A percentile compares a stretch with the other conserved stretches of the same genome.
Conservation (phyloP, 1,139 yeast genomes). For the Candida tunisiensis region DNA sequence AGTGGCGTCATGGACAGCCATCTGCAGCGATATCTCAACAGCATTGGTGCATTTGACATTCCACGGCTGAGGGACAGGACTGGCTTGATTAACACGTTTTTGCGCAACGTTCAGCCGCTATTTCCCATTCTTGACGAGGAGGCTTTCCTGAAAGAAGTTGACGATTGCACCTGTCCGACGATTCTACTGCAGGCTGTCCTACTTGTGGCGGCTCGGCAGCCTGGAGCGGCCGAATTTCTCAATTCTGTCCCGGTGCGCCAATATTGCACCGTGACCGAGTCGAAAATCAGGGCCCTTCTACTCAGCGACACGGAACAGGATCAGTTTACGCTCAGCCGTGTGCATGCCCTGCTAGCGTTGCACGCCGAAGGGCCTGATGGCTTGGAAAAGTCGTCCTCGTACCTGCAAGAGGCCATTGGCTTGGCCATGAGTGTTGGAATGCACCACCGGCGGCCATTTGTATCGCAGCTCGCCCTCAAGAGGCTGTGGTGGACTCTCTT, state of each 20-base stretch:
- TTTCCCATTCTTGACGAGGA: slow-evolving; percentile 23
- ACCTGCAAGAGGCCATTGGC: slow-evolving; percentile 22
- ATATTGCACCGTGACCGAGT: slow-evolving; percentile 17
- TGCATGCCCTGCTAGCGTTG: slow-evolving; percentile 17
- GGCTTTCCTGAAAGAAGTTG: slow-evolving; percentile 20
- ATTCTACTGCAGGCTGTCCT: slow-evolving; percentile 23
- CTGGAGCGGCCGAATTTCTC: slow-evolving; percentile 18
- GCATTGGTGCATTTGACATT: slow-evolving; percentile 24
- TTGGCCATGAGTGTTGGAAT: slow-evolving; percentile 23
- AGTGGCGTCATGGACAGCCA: slow-evolving; percentile 17
- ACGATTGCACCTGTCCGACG: slow-evolving; percentile 22
- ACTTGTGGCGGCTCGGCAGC: slow-evolving; percentile 23
- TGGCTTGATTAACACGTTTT: slow-evolving; percentile 20
- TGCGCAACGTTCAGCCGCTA: slow-evolving; percentile 20
- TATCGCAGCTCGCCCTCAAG: slow-evolving; percentile 16
- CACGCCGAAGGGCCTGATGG: slow-evolving; percentile 24
- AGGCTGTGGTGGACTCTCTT: slow-evolving; percentile 26
- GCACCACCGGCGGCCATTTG: slow-evolving; percentile 20
- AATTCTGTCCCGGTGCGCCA: slow-evolving; percentile 17
- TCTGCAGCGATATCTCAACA: slow-evolving; percentile 18
- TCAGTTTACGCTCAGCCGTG: slow-evolving; percentile 21
- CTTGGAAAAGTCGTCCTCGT: slow-evolving; percentile 23
- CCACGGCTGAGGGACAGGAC: slow-evolving; percentile 17
- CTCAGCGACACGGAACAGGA: slow-evolving; percentile 27
- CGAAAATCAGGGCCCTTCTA: slow-evolving; percentile 24